Evolutionary conservation across 768 basidiomycete genomes (phyloP), one percentile per base, ranked within the genome.

Genomic region (Pleurotus ostreatus): DNA sequence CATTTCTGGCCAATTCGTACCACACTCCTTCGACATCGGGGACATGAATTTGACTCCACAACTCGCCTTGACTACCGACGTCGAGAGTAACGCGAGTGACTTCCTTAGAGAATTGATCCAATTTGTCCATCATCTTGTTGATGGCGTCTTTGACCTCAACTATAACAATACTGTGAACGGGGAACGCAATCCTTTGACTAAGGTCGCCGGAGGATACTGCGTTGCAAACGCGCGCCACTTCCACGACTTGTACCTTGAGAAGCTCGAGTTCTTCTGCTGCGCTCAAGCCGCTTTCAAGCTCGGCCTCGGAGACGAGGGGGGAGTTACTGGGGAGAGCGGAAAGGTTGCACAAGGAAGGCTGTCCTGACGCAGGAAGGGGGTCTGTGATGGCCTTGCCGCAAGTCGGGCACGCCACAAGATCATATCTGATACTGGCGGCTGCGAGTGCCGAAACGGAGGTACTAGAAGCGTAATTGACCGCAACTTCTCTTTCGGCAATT

Each of bases 41-140:
- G 9, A 94, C 92, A 54, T 85, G 76, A 1, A 91, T 92, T 68
- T 93, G 89, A 47, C 91, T 90, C 58, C 92, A 91, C 56, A 94
- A 74, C 73, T 90, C 89, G n/a, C 92, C 92, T 73, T 94, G 86
- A 58, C 84, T 87, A 62, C 89, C 91, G 67, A 93, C 89, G 73
- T 92, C 89, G 46, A 88, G 71, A 4, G 89, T 89, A 56, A 91
- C 89, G 40, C 89, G 78, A 4, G 88, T 92, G 54, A 92, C 91
- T 67, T 94, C 92, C 66, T 86, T 85, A 37, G 94, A 92, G 70
- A 97, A 95, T 63, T 89, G 86, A 55, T 88, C 84, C 26, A 97
- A 76, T 56, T 78, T 78, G 62, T 78, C 77, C 22, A 76, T 78
- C 84, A 86, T 86, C 15, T 78, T 79, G 60, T 88, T 88, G 68